These are phyloP conservation scores for Ogataea neopini DNA, from an alignment of 805 yeast species.

Conservation along the genomic window DNA sequence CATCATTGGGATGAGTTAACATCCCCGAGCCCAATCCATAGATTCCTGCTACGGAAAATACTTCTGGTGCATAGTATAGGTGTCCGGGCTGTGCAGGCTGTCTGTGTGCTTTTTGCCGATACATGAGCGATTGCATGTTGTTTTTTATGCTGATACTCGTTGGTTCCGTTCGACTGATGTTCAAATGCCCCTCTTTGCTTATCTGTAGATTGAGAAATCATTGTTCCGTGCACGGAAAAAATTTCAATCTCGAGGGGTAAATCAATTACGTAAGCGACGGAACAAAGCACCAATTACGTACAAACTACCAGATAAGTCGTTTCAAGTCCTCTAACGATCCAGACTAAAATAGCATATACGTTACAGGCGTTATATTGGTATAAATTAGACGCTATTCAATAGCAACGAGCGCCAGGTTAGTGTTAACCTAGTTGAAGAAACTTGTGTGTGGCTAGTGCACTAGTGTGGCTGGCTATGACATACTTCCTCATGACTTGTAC, in stretches of 20 bases:
- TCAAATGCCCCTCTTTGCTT: neutral
- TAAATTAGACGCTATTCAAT: no score
- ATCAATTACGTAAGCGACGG: neutral
- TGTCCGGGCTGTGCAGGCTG: neutral
- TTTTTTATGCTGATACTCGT: neutral
- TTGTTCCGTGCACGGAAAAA: constrained; percentile 2
- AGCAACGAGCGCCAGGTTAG: no score
- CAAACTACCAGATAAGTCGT: no score
- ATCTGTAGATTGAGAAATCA: neutral
- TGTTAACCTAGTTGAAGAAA: no score
- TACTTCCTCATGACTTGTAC: no score
- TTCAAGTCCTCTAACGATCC: no score
- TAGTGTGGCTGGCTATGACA: no score
- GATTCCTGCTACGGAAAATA: constrained; percentile 6
- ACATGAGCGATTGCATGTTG: constrained; percentile 2
- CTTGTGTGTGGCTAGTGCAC: no score
- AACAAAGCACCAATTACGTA: no score
- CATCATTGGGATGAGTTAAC: neutral
- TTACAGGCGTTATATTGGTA: no score
- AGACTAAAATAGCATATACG: no score
- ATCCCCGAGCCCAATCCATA: neutral
- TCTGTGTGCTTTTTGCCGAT: neutral
- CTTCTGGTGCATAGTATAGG: constrained; percentile 1
- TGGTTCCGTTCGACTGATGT: neutral
- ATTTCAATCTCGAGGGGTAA: neutral